Conservation (phyloP, 768 basidiomycete genomes). For the Xerocomus brunneocitrinus region DNA sequence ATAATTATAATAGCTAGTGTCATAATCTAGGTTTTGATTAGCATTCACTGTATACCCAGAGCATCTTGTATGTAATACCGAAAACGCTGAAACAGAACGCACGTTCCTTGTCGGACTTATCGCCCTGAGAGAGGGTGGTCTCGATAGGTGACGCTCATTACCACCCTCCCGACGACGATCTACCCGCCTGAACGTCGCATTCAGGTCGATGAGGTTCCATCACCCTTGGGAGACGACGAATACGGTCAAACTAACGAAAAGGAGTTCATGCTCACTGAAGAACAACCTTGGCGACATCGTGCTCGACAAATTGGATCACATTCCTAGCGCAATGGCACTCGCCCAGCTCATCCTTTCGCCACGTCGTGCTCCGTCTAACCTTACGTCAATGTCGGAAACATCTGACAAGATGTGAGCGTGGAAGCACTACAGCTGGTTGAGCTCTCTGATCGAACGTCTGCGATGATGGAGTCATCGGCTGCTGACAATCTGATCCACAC, state of each 20-base stretch:
- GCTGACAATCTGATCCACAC: slow-evolving; percentile 63
- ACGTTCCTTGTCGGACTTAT: slow-evolving; percentile 79
- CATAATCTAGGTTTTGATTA: background rate
- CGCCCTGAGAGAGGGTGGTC: slow-evolving; percentile 83
- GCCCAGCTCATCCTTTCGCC: slow-evolving; percentile 69
- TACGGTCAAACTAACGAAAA: slow-evolving; percentile 11
- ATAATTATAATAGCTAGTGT: background rate
- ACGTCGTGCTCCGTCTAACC: background rate
- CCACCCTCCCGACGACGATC: slow-evolving; percentile 63
- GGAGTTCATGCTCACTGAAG: slow-evolving; percentile 7
- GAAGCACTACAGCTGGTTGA: slow-evolving; percentile 87
- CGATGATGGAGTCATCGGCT: slow-evolving; percentile 59
- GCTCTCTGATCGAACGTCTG: slow-evolving; percentile 59
- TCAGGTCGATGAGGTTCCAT: slow-evolving; percentile 33
- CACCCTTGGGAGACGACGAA: slow-evolving; percentile 30
- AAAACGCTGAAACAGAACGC: slow-evolving; percentile 14
- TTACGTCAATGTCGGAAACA: background rate
- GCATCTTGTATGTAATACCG: too few species aligned
- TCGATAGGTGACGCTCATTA: slow-evolving; percentile 84
- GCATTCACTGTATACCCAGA: too few species aligned
- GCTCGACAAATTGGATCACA: slow-evolving; percentile 83
- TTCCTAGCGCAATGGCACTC: slow-evolving; percentile 86
- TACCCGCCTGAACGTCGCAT: slow-evolving; percentile 64
- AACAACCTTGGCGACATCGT: slow-evolving; percentile 49
- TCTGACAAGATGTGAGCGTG: slow-evolving; percentile 37